Evolutionary conservation across 805 yeast genomes (phyloP), one percentile per base, ranked within the genome.

Genomic region (Candida pini): DNA sequence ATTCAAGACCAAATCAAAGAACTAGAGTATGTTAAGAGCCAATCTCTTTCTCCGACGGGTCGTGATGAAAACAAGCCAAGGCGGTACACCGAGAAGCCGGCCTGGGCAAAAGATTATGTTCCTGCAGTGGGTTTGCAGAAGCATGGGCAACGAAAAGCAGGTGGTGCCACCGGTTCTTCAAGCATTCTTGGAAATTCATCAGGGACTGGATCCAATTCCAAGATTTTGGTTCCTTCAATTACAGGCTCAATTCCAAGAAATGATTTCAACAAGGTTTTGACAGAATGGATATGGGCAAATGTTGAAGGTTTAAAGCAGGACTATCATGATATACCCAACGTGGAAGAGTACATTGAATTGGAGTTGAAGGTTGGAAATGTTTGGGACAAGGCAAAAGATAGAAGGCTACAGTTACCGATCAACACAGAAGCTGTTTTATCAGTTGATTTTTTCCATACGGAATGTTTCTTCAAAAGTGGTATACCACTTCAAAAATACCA

Each of bases 271-370:
- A 75, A 89, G 51, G 76, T 84, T 22, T 76, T 89, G 6, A 82
- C 92, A 16, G 86, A 81, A 47, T 89, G 97, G 97, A 69, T 89
- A 7, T 88, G 82, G 66, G 88, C 94, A 14, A 81, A 84, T 43
- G 67, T 87, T 30, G 69, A 69, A 29, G 84, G 84, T 22, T 70
- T 85, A 26, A 72, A 76, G 26, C 73, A 73, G 26, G 71, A 68
- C 48, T 50, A 56, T 30, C 32, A 40, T 2, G 56, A 55, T 33
- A 44, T 54, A 14, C 53, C 53, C 60, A 68, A 41, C 45, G 66
- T 46, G 19, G 63, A 70, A 34, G 66, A 78, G 16, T 73, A 65
- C 48, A 66, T 83, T 19, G 94, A 84, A 62, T 59, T 84, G 47
- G 94, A 84, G 59, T 64, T 81, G 51, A 83, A 83, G 52, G 73